Evolutionary conservation across 257 asterid species (phyloP), one percentile per base, ranked within the genome.

Genomic region (Leptodermis oblonga): DNA sequence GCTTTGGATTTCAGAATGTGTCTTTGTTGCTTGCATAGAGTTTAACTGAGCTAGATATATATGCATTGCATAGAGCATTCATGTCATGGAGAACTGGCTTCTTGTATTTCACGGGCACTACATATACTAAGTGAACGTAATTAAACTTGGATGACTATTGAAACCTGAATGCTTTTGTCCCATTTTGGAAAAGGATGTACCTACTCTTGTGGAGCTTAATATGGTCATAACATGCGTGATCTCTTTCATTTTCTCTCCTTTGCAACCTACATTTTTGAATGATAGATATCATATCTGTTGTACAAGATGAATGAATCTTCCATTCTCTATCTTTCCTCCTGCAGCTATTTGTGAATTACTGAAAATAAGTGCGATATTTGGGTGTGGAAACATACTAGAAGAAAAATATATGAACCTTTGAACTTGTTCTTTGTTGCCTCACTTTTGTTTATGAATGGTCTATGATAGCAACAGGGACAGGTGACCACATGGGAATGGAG

Each of bases 401-500:
- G 30, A 30, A 51, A 45, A 36, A 13, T 54, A 54, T 68, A 25
- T 8, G 3, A 8, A n/a, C n/a, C n/a, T n/a, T n/a, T n/a, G n/a
- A n/a, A n/a, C n/a, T n/a, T n/a, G n/a, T n/a, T n/a, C n/a, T n/a
- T n/a, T n/a, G n/a, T 54, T 1, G 23, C 8, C 37, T 66, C 20
- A 20, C 25, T 23, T 28, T 62, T 51, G 42, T 18, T 7, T 23
- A 14, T 26, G 28, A 48, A 34, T 59, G 23, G 62, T 70, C 17
- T 5, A 14, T 25, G 33, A 70, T 52, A 51, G 71, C 67, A 36
- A 30, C 82, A 48, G 85, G 80, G 53, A 49, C 77, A 30, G 70
- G 12, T 56, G 77, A 73, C 42, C 69, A 65, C 62, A 22, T 56
- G 41, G 83, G 87, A 30, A 39, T 83, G 77, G 85, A 78, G 51